phyloP scores from a whole-genome alignment of 2,329 filamentous ascomycete species.

The Hymenoscyphus linearis region DNA sequence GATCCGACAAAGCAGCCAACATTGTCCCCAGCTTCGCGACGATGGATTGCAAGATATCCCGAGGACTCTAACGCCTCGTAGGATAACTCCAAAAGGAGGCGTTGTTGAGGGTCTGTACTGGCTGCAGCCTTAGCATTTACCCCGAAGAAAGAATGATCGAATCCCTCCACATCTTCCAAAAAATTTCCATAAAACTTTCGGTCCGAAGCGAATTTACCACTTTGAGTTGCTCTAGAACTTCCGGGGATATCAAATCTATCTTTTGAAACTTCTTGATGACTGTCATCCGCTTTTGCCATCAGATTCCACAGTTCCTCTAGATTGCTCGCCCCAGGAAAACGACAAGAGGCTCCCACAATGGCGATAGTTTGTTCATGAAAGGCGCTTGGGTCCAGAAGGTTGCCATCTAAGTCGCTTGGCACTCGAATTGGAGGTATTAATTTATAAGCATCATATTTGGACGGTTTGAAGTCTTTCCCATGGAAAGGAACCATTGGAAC shows the following conservation, averaged over 20 bases:
- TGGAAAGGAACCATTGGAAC: too few species aligned
- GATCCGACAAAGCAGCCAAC: neutral
- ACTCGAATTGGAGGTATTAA: too few species aligned
- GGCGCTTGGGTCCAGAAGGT: too few species aligned
- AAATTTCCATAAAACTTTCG: constrained; percentile 8
- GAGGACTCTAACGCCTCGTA: constrained; percentile 11
- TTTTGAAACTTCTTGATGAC: constrained; percentile 25
- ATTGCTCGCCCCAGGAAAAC: constrained; percentile 45
- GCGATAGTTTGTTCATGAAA: too few species aligned
- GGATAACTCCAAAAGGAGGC: constrained; percentile 9
- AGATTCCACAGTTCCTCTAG: constrained; percentile 68
- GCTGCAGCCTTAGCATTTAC: constrained; percentile 15
- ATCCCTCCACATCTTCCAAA: constrained; percentile 9
- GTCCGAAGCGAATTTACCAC: neutral
- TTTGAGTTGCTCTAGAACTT: too few species aligned
- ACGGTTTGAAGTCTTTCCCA: too few species aligned
- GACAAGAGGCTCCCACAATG: constrained; percentile 46
- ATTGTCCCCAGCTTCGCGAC: neutral
- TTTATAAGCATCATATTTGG: too few species aligned
- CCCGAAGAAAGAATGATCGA: constrained; percentile 17
- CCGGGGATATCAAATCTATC: constrained; percentile 13
- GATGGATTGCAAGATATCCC: neutral
- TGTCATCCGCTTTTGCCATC: constrained; percentile 53
- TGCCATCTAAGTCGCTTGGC: too few species aligned
- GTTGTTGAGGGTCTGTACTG: constrained; percentile 21